Conservation (phyloP, 768 basidiomycete species). For the Podaxis sp. region DNA sequence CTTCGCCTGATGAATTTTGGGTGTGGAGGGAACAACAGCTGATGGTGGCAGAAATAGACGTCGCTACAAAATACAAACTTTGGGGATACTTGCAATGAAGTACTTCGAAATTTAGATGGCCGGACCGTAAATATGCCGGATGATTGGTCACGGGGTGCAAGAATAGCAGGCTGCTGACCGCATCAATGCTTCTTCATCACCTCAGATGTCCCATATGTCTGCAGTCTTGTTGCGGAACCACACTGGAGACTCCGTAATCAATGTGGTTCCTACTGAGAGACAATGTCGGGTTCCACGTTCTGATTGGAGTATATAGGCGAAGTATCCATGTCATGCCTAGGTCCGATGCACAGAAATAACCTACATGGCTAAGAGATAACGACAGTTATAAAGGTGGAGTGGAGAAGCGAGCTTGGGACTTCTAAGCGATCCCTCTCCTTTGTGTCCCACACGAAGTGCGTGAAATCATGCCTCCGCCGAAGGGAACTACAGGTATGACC, state of each 20-base stretch:
- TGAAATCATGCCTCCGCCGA: slow-evolving; percentile 33
- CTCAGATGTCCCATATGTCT: neutral
- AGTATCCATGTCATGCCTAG: neutral
- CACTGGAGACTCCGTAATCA: neutral
- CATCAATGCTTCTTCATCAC: slow-evolving; percentile 4
- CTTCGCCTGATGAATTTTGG: neutral
- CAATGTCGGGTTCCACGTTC: neutral
- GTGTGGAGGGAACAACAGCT: neutral
- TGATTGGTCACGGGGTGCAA: slow-evolving; percentile 10
- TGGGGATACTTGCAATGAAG: neutral
- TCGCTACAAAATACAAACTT: neutral
- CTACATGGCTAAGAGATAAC: slow-evolving; percentile 2
- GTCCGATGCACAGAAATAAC: slow-evolving; percentile 1
- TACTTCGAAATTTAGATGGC: neutral
- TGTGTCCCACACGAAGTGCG: slow-evolving; percentile 8
- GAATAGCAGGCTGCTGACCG: neutral
- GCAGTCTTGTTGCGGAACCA: neutral
- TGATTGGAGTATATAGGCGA: slow-evolving; percentile 6
- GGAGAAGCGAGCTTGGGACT: neutral
- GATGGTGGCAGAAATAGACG: neutral
- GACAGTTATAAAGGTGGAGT: slow-evolving; percentile 8
- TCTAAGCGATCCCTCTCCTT: slow-evolving; percentile 1
- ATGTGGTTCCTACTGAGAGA: slow-evolving; percentile 1
- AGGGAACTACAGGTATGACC: slow-evolving; percentile 41
- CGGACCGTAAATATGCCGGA: slow-evolving; percentile 3